Conservation (phyloP, 345 rosid genomes). For the Ceriops zippeliana region DNA sequence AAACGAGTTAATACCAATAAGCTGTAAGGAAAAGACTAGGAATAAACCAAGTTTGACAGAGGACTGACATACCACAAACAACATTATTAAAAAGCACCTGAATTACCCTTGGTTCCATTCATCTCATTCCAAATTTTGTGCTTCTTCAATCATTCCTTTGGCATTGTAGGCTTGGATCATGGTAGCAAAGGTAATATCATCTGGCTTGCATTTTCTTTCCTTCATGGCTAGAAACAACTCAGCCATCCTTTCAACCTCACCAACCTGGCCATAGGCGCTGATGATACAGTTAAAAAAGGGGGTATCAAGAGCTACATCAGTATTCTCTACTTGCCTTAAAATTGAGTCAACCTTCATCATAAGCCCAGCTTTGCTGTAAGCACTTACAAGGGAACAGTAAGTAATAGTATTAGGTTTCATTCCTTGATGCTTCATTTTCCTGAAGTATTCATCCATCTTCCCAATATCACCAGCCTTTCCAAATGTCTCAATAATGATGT, state of each 20-base stretch:
- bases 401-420: slow-evolving; percentile 77
- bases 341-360: slow-evolving; percentile 58
- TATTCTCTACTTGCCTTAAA: slow-evolving; percentile 70
- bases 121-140: slow-evolving; percentile 49
- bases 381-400: slow-evolving; percentile 68
- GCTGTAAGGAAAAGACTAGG: background rate
- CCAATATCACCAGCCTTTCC: slow-evolving; percentile 58
- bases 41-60: background rate
- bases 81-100: slow-evolving; percentile 23
- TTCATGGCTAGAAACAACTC: slow-evolving; percentile 58
- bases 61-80: background rate
- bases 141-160: slow-evolving; percentile 62
- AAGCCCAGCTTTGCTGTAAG: slow-evolving; percentile 58
- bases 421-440: slow-evolving; percentile 71
- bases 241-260: slow-evolving; percentile 64
- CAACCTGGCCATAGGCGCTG: slow-evolving; percentile 68
- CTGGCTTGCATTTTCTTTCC: slow-evolving; percentile 64
- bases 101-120: slow-evolving; percentile 28
- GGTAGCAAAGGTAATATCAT: slow-evolving; percentile 59
- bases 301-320: slow-evolving; percentile 72
- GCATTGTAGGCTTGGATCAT: slow-evolving; percentile 65
- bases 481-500: slow-evolving; percentile 59
- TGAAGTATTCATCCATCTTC: slow-evolving; percentile 63
- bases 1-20: background rate
- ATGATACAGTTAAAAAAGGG: slow-evolving; percentile 74